Evolutionary conservation across 768 basidiomycete species (phyloP).

Genomic region (Mycena filopes): DNA sequence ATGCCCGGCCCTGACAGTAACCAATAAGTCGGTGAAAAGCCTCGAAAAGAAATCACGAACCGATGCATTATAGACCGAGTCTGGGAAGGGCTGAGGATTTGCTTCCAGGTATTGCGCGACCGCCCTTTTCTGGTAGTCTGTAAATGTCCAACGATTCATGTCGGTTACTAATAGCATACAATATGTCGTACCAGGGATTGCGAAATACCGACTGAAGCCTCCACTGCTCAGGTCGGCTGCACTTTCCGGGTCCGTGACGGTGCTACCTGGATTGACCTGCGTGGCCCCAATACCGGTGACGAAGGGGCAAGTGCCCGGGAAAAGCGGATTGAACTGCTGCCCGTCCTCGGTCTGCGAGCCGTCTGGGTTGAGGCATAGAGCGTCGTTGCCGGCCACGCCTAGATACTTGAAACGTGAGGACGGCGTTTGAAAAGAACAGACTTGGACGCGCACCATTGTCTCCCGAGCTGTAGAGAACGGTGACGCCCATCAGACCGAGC

Average conservation of each 20-base stretch:
- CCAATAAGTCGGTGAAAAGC: constrained; percentile 41
- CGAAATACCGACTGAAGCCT: constrained; percentile 49
- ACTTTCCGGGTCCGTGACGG: constrained; percentile 42
- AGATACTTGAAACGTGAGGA: no score
- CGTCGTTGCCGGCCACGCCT: constrained; percentile 50
- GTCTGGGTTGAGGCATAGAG: constrained; percentile 53
- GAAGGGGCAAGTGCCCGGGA: constrained; percentile 49
- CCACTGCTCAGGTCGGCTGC: constrained; percentile 44
- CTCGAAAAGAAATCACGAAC: no score
- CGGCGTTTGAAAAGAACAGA: no score
- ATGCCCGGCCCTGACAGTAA: constrained; percentile 45
- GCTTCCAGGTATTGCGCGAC: constrained; percentile 47
- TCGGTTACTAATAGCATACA: not conserved
- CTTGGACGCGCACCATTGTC: constrained; percentile 52
- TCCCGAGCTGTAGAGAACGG: constrained; percentile 67
- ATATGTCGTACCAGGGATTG: constrained; percentile 37
- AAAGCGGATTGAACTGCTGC: constrained; percentile 50
- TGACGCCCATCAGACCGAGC: constrained; percentile 69
- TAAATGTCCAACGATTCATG: not conserved
- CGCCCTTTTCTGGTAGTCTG: constrained; percentile 48
- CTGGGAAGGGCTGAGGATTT: constrained; percentile 37
- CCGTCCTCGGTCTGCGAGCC: constrained; percentile 24
- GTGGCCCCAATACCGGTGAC: constrained; percentile 61
- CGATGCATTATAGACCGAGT: no score
- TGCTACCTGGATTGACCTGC: constrained; percentile 45